Percentiles rank a stretch among this genome's conserved stretches.
Evolutionary conservation across 2,329 filamentous ascomycete species (phyloP).

Genomic region (Botrytis tulipae): DNA sequence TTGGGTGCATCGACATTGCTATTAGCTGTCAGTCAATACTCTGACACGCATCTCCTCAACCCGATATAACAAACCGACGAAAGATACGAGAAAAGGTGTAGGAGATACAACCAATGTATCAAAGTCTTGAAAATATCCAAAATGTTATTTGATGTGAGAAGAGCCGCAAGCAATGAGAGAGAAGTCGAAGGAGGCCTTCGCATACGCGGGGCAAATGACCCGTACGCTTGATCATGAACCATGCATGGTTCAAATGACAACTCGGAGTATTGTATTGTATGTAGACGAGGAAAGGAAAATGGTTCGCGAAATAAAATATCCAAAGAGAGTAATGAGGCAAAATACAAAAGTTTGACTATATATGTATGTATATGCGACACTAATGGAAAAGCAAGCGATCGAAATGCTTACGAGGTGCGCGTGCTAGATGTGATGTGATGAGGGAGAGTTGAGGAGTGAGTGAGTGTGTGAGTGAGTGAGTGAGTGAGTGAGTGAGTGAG

Average conservation of each 20-base stretch:
- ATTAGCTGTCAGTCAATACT: constrained; percentile 23
- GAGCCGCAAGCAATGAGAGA: constrained; percentile 18
- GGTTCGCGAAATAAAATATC: background rate
- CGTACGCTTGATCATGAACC: background rate
- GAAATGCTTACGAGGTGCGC: background rate
- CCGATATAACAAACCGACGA: constrained; percentile 25
- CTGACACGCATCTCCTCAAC: constrained; percentile 11
- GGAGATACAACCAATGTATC: constrained; percentile 23
- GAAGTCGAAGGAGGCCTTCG: background rate
- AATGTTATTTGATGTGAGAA: constrained; percentile 24
- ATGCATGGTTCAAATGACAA: background rate
- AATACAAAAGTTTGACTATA: background rate
- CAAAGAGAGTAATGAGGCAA: background rate
- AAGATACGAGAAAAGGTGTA: constrained; percentile 20
- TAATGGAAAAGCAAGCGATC: background rate
- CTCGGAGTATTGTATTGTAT: background rate
- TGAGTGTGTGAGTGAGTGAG: background rate
- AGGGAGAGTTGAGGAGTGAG: background rate
- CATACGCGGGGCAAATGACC: constrained; percentile 6
- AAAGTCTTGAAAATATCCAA: constrained; percentile 12
- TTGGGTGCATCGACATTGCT: constrained; percentile 35
- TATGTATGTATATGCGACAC: background rate
- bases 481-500: background rate
- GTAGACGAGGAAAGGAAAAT: background rate
- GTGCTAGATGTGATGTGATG: background rate